Conservation (phyloP, 2,329 filamentous ascomycete genomes). For the Talaromyces pinophilus region DNA sequence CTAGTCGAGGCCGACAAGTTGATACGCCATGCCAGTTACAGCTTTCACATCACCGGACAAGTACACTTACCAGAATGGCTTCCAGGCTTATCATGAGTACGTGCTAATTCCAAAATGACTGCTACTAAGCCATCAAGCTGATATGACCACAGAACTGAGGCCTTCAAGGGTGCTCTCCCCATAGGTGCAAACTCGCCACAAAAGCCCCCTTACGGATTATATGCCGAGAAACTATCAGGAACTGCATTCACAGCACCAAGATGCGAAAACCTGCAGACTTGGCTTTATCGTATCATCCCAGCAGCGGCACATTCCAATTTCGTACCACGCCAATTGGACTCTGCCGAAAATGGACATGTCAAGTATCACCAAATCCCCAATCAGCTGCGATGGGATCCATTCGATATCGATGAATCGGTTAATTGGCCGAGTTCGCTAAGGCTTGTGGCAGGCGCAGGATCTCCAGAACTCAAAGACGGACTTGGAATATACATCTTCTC, state of each 20-base stretch:
- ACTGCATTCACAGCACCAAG: constrained; percentile 71
- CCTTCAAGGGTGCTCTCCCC: constrained; percentile 72
- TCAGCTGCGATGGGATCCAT: constrained; percentile 77
- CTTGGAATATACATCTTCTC: neutral
- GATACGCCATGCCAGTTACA: constrained; percentile 61
- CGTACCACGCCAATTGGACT: constrained; percentile 22
- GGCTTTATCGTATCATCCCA: constrained; percentile 70
- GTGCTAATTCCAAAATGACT: neutral
- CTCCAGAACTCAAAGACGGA: neutral
- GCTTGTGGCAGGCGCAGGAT: neutral
- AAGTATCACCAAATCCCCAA: constrained; percentile 69
- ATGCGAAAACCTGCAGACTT: constrained; percentile 68
- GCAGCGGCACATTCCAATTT: constrained; percentile 61
- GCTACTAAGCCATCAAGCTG: neutral
- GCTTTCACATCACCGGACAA: constrained; percentile 64
- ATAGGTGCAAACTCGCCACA: constrained; percentile 79
- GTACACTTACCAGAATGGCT: constrained; percentile 77
- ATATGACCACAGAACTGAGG: constrained; percentile 63
- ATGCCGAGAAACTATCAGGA: constrained; percentile 76
- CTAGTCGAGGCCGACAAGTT: neutral
- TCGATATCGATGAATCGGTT: constrained; percentile 58
- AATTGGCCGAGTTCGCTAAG: neutral
- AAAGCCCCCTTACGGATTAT: constrained; percentile 74
- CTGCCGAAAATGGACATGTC: constrained; percentile 37
- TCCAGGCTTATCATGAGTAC: constrained; percentile 74